These are phyloP conservation scores for Helianthus tuberosus DNA, from an alignment of 129 eudicot species.

Conservation along the genomic window DNA sequence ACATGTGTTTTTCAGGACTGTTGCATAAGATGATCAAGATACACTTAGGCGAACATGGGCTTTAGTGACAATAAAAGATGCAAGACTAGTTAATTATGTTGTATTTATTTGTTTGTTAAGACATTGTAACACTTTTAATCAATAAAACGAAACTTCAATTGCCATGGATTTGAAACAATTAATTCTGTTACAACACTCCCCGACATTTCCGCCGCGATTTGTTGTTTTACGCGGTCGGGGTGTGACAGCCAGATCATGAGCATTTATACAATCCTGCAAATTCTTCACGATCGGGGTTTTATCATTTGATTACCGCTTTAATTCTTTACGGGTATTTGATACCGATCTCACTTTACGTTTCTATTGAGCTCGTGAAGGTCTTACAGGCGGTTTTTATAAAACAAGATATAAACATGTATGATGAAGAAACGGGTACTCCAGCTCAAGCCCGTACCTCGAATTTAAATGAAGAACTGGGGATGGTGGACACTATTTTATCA, in stretches of 20 bases:
- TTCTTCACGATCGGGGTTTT: conserved; percentile 65
- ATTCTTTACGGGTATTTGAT: conserved; percentile 91
- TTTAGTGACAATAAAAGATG: no score
- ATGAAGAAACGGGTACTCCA: conserved; percentile 92
- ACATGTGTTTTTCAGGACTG: no score
- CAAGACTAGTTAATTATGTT: no score
- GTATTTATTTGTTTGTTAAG: no score
- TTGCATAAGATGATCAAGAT: no score
- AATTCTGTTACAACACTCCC: no score
- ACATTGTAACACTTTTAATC: no score
- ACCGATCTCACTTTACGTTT: conserved; percentile 97
- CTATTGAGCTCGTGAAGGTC: conserved; percentile 95
- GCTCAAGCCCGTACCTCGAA: conserved; percentile 96
- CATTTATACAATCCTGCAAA: conserved; percentile 52
- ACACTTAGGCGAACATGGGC: no score
- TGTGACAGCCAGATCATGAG: conserved; percentile 34
- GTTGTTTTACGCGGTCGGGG: no score
- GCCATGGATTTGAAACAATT: no score
- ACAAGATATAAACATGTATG: conserved; percentile 82
- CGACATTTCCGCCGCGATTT: no score
- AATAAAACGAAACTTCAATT: no score
- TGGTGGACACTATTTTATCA: conserved; percentile 95
- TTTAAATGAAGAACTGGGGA: conserved; percentile 91
- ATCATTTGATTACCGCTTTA: conserved; percentile 85
- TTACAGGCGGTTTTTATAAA: conserved; percentile 92